A percentile compares a stretch with the other conserved stretches of the same genome.
These are phyloP conservation scores for Filobasidium wieringae DNA, from an alignment of 768 basidiomycete species.

Conservation along the genomic window DNA sequence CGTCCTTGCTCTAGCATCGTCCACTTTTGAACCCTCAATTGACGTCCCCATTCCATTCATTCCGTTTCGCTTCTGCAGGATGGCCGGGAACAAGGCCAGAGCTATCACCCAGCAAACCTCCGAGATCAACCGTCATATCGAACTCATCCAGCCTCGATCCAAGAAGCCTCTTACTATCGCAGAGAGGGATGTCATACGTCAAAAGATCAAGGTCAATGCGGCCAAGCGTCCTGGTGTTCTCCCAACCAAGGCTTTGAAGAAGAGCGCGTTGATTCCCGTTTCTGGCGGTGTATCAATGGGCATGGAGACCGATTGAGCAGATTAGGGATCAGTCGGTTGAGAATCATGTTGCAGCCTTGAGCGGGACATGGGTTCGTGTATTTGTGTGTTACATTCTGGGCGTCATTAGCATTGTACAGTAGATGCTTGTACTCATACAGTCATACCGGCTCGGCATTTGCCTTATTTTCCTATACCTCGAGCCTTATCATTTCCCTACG, in stretches of 20 bases:
- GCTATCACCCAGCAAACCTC: slow-evolving; percentile 45
- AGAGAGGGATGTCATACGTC: slow-evolving; percentile 44
- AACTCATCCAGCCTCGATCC: slow-evolving; percentile 37
- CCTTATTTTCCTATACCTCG: too few species aligned
- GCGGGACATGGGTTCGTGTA: background rate
- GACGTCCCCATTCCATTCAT: background rate
- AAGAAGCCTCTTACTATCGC: slow-evolving; percentile 41
- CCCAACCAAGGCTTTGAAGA: slow-evolving; percentile 44
- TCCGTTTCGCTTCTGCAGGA: slow-evolving; percentile 44
- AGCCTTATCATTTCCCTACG: background rate
- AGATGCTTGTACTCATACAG: background rate
- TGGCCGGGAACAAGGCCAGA: slow-evolving; percentile 71
- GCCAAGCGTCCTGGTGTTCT: slow-evolving; percentile 37
- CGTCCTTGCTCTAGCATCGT: slow-evolving; percentile 10
- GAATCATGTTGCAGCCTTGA: background rate
- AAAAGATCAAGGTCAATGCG: slow-evolving; percentile 24
- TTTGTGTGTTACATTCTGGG: background rate
- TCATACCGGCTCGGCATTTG: background rate
- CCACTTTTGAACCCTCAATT: background rate
- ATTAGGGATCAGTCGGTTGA: background rate
- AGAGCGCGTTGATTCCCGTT: slow-evolving; percentile 63
- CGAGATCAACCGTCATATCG: slow-evolving; percentile 50
- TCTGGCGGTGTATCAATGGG: slow-evolving; percentile 85
- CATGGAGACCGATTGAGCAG: slow-evolving; percentile 17
- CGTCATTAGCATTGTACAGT: background rate